Conservation (phyloP, 805 yeast genomes). For the Metschnikowia cubensis region DNA sequence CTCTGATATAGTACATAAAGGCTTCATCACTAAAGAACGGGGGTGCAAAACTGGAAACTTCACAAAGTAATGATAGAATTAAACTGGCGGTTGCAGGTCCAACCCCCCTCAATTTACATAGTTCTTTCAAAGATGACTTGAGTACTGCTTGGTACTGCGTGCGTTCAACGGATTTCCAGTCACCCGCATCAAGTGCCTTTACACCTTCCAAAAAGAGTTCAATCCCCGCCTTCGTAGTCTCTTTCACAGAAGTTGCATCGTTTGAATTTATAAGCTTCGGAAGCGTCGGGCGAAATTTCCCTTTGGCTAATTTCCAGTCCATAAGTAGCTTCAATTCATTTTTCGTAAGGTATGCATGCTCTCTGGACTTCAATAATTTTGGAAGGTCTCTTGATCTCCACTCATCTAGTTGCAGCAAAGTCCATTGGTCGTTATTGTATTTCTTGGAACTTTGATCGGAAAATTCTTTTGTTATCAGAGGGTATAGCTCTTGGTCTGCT, state of each 20-base stretch:
- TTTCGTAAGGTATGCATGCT: conserved; percentile 27
- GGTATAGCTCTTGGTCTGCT: conserved; percentile 21
- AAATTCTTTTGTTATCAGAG: conserved; percentile 24
- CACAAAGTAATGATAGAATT: conserved; percentile 31
- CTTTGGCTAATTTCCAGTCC: conserved; percentile 47
- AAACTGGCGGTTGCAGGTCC: conserved; percentile 52
- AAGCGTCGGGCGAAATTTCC: conserved; percentile 42
- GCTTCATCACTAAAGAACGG: conserved; percentile 51
- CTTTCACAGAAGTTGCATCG: conserved; percentile 24
- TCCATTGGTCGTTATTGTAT: conserved; percentile 22
- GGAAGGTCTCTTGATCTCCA: conserved; percentile 38
- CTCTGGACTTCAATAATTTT: conserved; percentile 19
- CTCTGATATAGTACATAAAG: conserved; percentile 33
- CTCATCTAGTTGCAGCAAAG: conserved; percentile 33
- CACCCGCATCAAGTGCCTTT: not conserved
- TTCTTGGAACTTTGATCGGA: conserved; percentile 24
- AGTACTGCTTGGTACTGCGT: conserved; percentile 18
- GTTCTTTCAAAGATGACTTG: conserved; percentile 24
- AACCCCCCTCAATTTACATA: conserved; percentile 41
- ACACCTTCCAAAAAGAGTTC: conserved; percentile 9
- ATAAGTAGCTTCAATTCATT: conserved; percentile 38
- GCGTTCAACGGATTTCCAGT: conserved; percentile 7
- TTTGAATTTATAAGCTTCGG: conserved; percentile 41
- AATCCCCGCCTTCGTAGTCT: conserved; percentile 28
- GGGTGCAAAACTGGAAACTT: conserved; percentile 26